A percentile compares a stretch with the other conserved stretches of the same genome.
Conservation (phyloP, 2,329 filamentous ascomycete genomes). For the Hymenoscyphus infarciens region DNA sequence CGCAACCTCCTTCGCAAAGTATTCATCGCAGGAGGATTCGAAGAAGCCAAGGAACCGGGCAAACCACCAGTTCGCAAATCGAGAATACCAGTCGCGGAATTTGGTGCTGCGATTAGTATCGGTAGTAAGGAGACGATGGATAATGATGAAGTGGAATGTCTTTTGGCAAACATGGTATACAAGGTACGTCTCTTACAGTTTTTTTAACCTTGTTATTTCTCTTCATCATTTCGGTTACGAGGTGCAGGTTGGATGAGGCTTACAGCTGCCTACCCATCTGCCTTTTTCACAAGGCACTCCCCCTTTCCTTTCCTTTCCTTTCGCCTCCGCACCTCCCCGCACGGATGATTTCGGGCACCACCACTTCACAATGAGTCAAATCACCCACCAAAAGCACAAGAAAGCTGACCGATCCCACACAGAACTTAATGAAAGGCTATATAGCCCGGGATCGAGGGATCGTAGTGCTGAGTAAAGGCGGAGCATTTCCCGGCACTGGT, state of each 20-base stretch:
- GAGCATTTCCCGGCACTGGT: slow-evolving; percentile 90
- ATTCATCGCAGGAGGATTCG: slow-evolving; percentile 79
- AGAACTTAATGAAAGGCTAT: slow-evolving; percentile 82
- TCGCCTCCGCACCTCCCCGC: slow-evolving; percentile 10
- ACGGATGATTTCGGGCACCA: slow-evolving; percentile 15
- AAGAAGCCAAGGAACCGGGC: slow-evolving; percentile 68
- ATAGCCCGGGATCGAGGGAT: slow-evolving; percentile 87
- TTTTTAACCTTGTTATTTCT: slow-evolving; percentile 5
- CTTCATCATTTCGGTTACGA: neutral
- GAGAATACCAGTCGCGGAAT: slow-evolving; percentile 77
- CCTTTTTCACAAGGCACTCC: slow-evolving; percentile 17
- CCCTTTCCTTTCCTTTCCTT: slow-evolving; percentile 11
- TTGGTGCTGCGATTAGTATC: slow-evolving; percentile 77
- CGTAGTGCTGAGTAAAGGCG: slow-evolving; percentile 88
- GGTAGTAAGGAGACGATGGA: slow-evolving; percentile 67
- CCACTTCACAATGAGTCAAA: slow-evolving; percentile 13
- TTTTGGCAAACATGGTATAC: slow-evolving; percentile 96
- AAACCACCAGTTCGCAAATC: slow-evolving; percentile 64
- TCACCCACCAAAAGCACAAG: neutral
- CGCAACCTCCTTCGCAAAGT: slow-evolving; percentile 91
- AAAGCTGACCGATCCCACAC: slow-evolving; percentile 13
- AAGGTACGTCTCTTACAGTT: slow-evolving; percentile 61
- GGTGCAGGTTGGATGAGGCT: neutral
- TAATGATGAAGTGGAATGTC: slow-evolving; percentile 89
- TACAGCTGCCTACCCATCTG: slow-evolving; percentile 5